Conservation (phyloP, 495 filamentous ascomycete species). For the Xylaria venustula region DNA sequence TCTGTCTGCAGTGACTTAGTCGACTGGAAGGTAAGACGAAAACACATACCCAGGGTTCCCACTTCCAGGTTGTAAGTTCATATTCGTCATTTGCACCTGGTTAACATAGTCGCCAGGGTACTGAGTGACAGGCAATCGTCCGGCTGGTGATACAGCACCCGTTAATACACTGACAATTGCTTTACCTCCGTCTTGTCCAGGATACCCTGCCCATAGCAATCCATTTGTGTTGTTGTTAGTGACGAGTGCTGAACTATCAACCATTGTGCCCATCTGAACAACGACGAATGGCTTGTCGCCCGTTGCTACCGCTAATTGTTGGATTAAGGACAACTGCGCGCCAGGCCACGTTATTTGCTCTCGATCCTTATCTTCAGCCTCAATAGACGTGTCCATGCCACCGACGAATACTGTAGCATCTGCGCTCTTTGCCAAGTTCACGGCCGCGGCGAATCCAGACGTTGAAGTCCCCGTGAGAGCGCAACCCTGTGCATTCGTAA, state of each 20-base stretch:
- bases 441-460: neutral
- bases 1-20: too few species aligned
- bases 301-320: constrained; percentile 32
- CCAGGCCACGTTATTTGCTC: constrained; percentile 42
- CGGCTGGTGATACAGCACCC: constrained; percentile 53
- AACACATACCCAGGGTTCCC: constrained; percentile 34
- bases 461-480: constrained; percentile 42
- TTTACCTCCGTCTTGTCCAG: constrained; percentile 57
- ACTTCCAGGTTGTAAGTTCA: constrained; percentile 38
- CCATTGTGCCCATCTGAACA: constrained; percentile 51
- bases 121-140: constrained; percentile 60
- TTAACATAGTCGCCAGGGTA: constrained; percentile 44
- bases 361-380: constrained; percentile 41
- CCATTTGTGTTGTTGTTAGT: constrained; percentile 48
- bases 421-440: constrained; percentile 31
- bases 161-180: constrained; percentile 52
- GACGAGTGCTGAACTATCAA: constrained; percentile 55
- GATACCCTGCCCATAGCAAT: constrained; percentile 54
- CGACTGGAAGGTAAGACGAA: too few species aligned
- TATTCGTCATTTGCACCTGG: constrained; percentile 39
- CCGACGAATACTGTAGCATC: constrained; percentile 45
- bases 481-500: constrained; percentile 50
- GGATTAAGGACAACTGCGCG: constrained; percentile 41
- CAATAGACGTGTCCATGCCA: constrained; percentile 42
- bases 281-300: constrained; percentile 43